phyloP scores from a whole-genome alignment of 139 green algal genomes.

The Edaphochlamys debaryana region DNA sequence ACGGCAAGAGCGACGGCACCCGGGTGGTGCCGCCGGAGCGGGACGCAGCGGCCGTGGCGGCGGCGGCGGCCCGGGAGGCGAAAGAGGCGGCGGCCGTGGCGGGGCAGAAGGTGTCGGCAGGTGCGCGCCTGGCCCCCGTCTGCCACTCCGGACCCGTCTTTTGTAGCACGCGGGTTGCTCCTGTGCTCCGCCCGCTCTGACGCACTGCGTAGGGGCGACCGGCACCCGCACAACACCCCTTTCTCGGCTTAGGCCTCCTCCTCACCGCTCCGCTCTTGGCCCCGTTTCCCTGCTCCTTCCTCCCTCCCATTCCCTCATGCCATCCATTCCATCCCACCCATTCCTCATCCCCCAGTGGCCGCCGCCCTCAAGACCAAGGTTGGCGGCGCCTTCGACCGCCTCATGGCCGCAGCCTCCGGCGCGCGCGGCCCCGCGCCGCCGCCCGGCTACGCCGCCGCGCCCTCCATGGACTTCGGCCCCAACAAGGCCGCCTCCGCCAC shows the following conservation, averaged over 20 bases:
- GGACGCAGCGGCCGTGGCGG: too few species aligned
- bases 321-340: too few species aligned
- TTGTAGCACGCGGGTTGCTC: too few species aligned
- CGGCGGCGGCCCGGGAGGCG: neutral
- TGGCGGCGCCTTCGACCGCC: slow-evolving; percentile 27
- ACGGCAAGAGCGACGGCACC: too few species aligned
- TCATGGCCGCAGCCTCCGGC: neutral
- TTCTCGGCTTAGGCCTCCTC: too few species aligned
- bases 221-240: too few species aligned
- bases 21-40: too few species aligned
- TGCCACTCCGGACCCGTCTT: neutral
- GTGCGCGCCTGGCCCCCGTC: neutral
- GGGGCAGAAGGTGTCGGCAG: slow-evolving; percentile 10
- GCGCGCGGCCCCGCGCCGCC: neutral
- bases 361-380: slow-evolving; percentile 18
- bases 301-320: too few species aligned
- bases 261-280: too few species aligned
- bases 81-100: neutral
- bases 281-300: too few species aligned
- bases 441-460: neutral
- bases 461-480: neutral
- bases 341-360: slow-evolving; percentile 18
- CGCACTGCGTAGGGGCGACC: neutral
- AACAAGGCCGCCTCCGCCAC: too few species aligned
- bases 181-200: too few species aligned